A percentile compares a stretch with the other conserved stretches of the same genome.
phyloP scores from a whole-genome alignment of 805 yeast species.

The Candida maesae region DNA sequence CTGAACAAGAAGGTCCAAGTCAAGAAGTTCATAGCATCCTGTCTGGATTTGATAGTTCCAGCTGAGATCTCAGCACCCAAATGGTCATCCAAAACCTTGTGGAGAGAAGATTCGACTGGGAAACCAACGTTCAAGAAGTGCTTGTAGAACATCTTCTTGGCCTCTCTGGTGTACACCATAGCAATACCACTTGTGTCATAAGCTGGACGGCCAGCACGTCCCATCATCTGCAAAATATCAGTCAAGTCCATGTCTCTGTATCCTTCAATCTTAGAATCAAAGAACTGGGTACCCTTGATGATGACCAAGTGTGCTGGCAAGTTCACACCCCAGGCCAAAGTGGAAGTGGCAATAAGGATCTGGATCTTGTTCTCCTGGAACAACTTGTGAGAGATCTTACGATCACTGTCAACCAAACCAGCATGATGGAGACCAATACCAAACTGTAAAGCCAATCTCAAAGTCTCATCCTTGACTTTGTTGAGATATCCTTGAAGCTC shows the following conservation, averaged over 20 bases:
- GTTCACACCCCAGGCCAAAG: slow-evolving; percentile 99
- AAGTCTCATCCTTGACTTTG: slow-evolving; percentile 69
- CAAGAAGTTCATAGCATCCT: slow-evolving; percentile 93
- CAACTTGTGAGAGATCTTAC: slow-evolving; percentile 84
- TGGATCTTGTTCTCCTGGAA: slow-evolving; percentile 81
- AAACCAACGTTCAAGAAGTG: slow-evolving; percentile 89
- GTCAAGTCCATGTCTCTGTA: slow-evolving; percentile 89
- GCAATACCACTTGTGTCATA: slow-evolving; percentile 92
- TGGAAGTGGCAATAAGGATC: slow-evolving; percentile 91
- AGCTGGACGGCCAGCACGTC: slow-evolving; percentile 99
- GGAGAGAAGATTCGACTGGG: slow-evolving; percentile 86
- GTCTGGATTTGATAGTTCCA: slow-evolving; percentile 83
- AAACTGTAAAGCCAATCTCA: slow-evolving; percentile 68
- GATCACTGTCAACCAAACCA: slow-evolving; percentile 87
- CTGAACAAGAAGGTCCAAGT: slow-evolving; percentile 94
- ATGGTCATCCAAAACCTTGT: slow-evolving; percentile 79
- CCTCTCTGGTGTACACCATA: slow-evolving; percentile 78
- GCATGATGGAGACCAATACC: slow-evolving; percentile 98
- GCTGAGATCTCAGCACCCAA: slow-evolving; percentile 94
- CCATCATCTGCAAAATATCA: slow-evolving; percentile 96
- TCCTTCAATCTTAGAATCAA: slow-evolving; percentile 92
- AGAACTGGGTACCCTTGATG: slow-evolving; percentile 94
- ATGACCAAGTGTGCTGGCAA: slow-evolving; percentile 97
- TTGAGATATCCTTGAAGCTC: slow-evolving; percentile 57
- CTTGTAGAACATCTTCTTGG: slow-evolving; percentile 79